These are phyloP conservation scores for Salix viminalis DNA, from an alignment of 345 rosid genomes.

Conservation along the genomic window DNA sequence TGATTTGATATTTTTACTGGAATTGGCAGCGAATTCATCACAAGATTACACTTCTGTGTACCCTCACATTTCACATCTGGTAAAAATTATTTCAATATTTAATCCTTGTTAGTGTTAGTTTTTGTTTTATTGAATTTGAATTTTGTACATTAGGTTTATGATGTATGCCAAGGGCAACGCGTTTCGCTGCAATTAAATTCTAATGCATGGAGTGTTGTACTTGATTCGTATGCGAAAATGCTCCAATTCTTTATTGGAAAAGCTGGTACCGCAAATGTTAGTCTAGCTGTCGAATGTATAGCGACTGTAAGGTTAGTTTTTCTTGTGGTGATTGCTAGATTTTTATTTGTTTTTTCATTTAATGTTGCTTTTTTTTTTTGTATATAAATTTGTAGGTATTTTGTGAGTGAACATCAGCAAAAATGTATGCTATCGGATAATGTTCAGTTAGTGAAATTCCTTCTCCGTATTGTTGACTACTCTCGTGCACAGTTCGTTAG, in stretches of 20 bases:
- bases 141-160: constrained; percentile 47
- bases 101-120: not conserved
- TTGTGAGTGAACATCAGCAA: constrained; percentile 35
- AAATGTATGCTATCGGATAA: constrained; percentile 43
- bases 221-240: constrained; percentile 46
- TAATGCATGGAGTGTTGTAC: constrained; percentile 50
- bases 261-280: constrained; percentile 31
- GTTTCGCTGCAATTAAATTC: constrained; percentile 49
- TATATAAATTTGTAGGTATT: constrained; percentile 32
- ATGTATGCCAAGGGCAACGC: constrained; percentile 36
- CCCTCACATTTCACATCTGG: constrained; percentile 55
- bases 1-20: constrained; percentile 67
- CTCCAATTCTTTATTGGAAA: constrained; percentile 48
- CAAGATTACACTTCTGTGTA: constrained; percentile 27
- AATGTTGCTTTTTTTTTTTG: not conserved
- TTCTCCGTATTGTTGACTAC: constrained; percentile 43
- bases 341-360: not conserved
- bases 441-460: constrained; percentile 57
- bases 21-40: constrained; percentile 48
- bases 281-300: constrained; percentile 56
- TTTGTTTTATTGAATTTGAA: not conserved
- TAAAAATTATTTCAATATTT: constrained; percentile 9
- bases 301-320: constrained; percentile 57
- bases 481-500: constrained; percentile 37
- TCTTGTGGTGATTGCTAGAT: not conserved